phyloP scores from a whole-genome alignment of 495 filamentous ascomycete genomes.

The Staphylotrichum tortipilum region DNA sequence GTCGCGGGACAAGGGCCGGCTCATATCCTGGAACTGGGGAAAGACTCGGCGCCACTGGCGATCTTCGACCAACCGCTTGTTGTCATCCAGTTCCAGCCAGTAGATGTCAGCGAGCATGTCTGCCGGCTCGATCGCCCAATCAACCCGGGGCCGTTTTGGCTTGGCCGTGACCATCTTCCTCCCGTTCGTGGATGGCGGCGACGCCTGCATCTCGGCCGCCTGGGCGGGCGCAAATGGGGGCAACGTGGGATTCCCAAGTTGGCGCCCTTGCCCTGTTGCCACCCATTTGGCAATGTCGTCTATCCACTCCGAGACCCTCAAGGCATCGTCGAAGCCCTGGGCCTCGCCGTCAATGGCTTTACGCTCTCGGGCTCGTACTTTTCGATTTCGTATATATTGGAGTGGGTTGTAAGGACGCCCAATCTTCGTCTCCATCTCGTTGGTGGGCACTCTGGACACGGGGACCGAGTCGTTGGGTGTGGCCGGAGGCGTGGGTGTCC shows the following conservation, averaged over 20 bases:
- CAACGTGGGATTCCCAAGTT: slow-evolving; percentile 44
- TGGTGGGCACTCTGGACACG: slow-evolving; percentile 5
- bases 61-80: slow-evolving; percentile 69
- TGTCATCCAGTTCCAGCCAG: slow-evolving; percentile 71
- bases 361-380: slow-evolving; percentile 64
- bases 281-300: slow-evolving; percentile 51
- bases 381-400: slow-evolving; percentile 78
- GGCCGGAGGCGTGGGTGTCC: slow-evolving; percentile 21
- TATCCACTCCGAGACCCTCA: slow-evolving; percentile 64
- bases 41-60: slow-evolving; percentile 63
- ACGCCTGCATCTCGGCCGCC: slow-evolving; percentile 22
- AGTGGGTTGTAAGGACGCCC: slow-evolving; percentile 75
- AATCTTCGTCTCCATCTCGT: slow-evolving; percentile 20
- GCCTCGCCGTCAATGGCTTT: slow-evolving; percentile 58
- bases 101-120: slow-evolving; percentile 78
- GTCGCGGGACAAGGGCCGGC: slow-evolving; percentile 15
- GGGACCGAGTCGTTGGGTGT: slow-evolving; percentile 23
- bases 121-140: slow-evolving; percentile 69
- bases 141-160: slow-evolving; percentile 56
- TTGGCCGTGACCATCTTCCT: slow-evolving; percentile 32
- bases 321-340: slow-evolving; percentile 68
- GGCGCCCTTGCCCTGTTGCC: slow-evolving; percentile 25
- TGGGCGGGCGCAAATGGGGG: slow-evolving; percentile 46
- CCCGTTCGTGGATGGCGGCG: slow-evolving; percentile 24
- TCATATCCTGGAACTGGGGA: slow-evolving; percentile 28